Base-by-base conservation (phyloP, 1,284 basidiomycete genomes). In the Microbotryum lychnidis-dioicae region DNA sequence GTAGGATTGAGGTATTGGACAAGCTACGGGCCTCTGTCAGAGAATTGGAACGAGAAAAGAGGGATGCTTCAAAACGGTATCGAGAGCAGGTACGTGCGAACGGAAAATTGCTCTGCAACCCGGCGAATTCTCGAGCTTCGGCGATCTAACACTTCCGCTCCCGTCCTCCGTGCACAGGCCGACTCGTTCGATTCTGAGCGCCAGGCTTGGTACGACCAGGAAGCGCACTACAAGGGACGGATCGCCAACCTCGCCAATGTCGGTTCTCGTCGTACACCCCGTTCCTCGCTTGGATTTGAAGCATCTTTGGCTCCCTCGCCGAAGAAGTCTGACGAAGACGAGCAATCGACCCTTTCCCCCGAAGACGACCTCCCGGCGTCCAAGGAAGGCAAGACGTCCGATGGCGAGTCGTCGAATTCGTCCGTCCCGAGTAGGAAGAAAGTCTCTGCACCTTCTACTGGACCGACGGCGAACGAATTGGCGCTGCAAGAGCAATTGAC, bases 151-250 rank as follows among this genome's bases (percentile, higher is more conserved):
- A 47, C 9, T 21, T 31, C 27, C 31, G 3, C 20, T 9, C 18
- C 9, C 3, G 37, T 1, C 12, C 42, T 18, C 37, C 12, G 25
- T 20, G 37, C 50, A n/a, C 62, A 72, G 66, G 50, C 62, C 51
- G 70, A 70, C 5, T 59, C 65, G 9, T 70, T 70, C 57, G 71
- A 72, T 16, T 56, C 60, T 4, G 71, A 71, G 42, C 66, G 70
- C 7, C 64, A 70, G 21, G 50, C 63, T 8, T 72, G 71, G 71
- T 55, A 64, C 53, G 70, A 70, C 44, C 64, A 67, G 20, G 70
- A 72, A 45, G 60, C 63, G 37, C 62, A 64, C 54, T 67, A 69
- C 53, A 66, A 69, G 33, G 14, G 59, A 12, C 52, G 62, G 33
- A 61, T 66, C 53, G 44, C 63, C 21, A 60, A 62, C 52, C 51